A percentile compares a stretch with the other conserved stretches of the same genome.
Conservation (phyloP, 768 basidiomycete genomes). For the Leccinum imitatum region DNA sequence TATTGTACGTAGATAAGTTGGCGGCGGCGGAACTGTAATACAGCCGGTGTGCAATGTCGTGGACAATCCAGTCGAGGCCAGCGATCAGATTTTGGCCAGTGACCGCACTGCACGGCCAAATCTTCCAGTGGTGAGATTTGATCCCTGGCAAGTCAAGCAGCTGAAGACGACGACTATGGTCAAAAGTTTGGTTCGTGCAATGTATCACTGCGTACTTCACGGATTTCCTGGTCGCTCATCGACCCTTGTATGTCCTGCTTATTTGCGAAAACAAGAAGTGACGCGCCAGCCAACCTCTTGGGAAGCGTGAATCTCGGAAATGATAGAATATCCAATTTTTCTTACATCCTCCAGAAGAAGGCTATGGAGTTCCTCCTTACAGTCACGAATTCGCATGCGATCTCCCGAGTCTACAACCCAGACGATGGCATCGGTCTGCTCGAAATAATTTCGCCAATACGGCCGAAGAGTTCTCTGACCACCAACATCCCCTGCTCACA, state of each 20-base stretch:
- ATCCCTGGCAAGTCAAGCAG: slow-evolving; percentile 79
- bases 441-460: slow-evolving; percentile 99
- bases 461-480: slow-evolving; percentile 94
- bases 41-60: slow-evolving; percentile 81
- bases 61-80: slow-evolving; percentile 91
- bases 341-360: slow-evolving; percentile 91
- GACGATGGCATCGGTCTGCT: slow-evolving; percentile 95
- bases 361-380: slow-evolving; percentile 80
- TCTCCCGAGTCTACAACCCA: slow-evolving; percentile 99
- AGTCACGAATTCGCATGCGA: slow-evolving; percentile 86
- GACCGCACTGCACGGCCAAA: slow-evolving; percentile 89
- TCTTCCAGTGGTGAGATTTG: slow-evolving; percentile 86
- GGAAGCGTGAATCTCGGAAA: slow-evolving; percentile 20
- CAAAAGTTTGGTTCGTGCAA: slow-evolving; percentile 1
- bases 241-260: slow-evolving; percentile 95
- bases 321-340: slow-evolving; percentile 7
- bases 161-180: slow-evolving; percentile 40
- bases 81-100: slow-evolving; percentile 82
- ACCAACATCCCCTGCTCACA: slow-evolving; percentile 91
- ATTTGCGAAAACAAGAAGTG: slow-evolving; percentile 93
- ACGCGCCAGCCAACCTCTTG: slow-evolving; percentile 93
- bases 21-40: slow-evolving; percentile 65
- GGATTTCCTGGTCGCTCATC: slow-evolving; percentile 77
- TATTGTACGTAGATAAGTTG: slow-evolving; percentile 1
- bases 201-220: slow-evolving; percentile 29